Percentiles rank a stretch among this genome's conserved stretches.
These are phyloP conservation scores for Pleochaeta shiraiana DNA, from an alignment of 2,329 filamentous ascomycete species.

Conservation along the genomic window DNA sequence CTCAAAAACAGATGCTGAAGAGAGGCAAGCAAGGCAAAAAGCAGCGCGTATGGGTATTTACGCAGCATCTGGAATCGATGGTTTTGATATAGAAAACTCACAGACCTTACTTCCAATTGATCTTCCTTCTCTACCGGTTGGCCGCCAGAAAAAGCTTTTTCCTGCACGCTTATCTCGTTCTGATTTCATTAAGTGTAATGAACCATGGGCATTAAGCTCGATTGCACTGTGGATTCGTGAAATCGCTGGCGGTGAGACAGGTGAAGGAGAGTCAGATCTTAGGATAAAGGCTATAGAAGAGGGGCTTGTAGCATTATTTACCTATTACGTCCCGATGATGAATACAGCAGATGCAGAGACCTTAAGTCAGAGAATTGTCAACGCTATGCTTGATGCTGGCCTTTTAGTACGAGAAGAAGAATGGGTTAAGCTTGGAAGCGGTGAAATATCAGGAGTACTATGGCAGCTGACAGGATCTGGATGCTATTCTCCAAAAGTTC, in stretches of 20 bases:
- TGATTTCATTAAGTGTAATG: slow-evolving; percentile 66
- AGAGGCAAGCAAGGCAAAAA: slow-evolving; percentile 33
- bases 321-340: slow-evolving; percentile 91
- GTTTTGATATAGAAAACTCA: slow-evolving; percentile 32
- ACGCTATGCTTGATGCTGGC: slow-evolving; percentile 56
- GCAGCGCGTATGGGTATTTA: slow-evolving; percentile 28
- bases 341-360: slow-evolving; percentile 93
- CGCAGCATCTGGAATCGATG: slow-evolving; percentile 29
- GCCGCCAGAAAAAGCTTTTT: slow-evolving; percentile 63
- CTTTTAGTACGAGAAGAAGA: slow-evolving; percentile 79
- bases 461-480: slow-evolving; percentile 84
- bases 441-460: slow-evolving; percentile 66
- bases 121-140: slow-evolving; percentile 60
- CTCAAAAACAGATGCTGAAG: slow-evolving; percentile 78
- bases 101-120: slow-evolving; percentile 44
- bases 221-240: slow-evolving; percentile 70
- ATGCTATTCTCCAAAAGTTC: slow-evolving; percentile 73
- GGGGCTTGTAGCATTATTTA: slow-evolving; percentile 73
- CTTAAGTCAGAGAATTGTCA: slow-evolving; percentile 54
- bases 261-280: slow-evolving; percentile 70
- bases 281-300: slow-evolving; percentile 71
- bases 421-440: slow-evolving; percentile 83
- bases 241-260: slow-evolving; percentile 34
- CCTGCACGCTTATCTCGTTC: slow-evolving; percentile 59
- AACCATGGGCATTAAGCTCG: slow-evolving; percentile 87